Conservation (phyloP, 2,329 filamentous ascomycete genomes). For the Colletotrichum spinosum region DNA sequence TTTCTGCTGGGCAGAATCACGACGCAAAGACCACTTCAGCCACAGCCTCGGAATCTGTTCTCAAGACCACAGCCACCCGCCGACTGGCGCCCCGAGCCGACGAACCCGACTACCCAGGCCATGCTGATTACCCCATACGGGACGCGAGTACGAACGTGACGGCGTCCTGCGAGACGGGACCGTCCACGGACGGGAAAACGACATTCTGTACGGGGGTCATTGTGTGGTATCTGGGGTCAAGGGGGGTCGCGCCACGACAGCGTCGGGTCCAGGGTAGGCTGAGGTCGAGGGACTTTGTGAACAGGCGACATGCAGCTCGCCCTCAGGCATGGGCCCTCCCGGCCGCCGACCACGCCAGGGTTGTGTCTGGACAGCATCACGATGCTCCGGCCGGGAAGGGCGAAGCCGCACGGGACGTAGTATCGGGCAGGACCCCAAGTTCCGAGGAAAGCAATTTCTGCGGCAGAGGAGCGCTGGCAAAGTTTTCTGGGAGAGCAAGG, state of each 20-base stretch:
- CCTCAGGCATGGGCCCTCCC: slow-evolving; percentile 27
- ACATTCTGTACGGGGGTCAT: slow-evolving; percentile 33
- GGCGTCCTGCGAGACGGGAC: slow-evolving; percentile 36
- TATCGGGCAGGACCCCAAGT: slow-evolving; percentile 7
- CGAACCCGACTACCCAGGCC: slow-evolving; percentile 26
- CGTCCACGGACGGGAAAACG: slow-evolving; percentile 20
- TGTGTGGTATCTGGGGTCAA: slow-evolving; percentile 23
- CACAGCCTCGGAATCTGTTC: slow-evolving; percentile 24
- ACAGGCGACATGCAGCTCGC: slow-evolving; percentile 30
- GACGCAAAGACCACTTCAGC: slow-evolving; percentile 39
- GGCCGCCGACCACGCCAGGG: not conserved
- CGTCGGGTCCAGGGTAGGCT: not conserved
- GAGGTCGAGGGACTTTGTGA: slow-evolving; percentile 6
- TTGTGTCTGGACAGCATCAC: slow-evolving; percentile 16
- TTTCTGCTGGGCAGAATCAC: slow-evolving; percentile 48
- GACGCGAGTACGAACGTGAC: slow-evolving; percentile 27
- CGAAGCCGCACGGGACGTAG: slow-evolving; percentile 16
- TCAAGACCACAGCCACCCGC: slow-evolving; percentile 6
- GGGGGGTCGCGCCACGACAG: slow-evolving; percentile 27
- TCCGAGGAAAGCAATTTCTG: slow-evolving; percentile 7
- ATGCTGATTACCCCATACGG: slow-evolving; percentile 37
- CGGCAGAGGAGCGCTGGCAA: slow-evolving; percentile 44
- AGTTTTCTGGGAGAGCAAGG: slow-evolving; percentile 36
- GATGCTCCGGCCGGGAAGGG: slow-evolving; percentile 14
- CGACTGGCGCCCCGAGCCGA: slow-evolving; percentile 12